Base-by-base conservation (phyloP, 345 rosid species). In the Salix arbutifolia region DNA sequence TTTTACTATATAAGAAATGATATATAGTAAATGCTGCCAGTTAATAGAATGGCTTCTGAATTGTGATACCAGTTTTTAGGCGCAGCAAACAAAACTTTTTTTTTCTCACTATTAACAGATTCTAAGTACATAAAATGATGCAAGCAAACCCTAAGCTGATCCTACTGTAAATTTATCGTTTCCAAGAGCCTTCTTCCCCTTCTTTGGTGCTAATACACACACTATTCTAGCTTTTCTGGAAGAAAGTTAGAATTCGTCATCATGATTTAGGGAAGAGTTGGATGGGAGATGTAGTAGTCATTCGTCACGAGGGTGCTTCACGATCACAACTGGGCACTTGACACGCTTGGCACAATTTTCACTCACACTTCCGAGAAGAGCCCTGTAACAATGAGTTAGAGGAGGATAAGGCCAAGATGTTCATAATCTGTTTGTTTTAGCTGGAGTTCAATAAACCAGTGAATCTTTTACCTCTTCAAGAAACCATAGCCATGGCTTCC, bases 401-500 rank as follows among this genome's bases (percentile, higher is more conserved):
- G 16, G 6, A 7, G n/a, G 6, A 7, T 37, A 16, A 67, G 31
- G 5, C 30, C 23, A 9, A 9, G 31, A 3, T 71, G 9, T 31
- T 16, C 23, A 56, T 40, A 52, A 44, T n/a, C 28, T 3, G 1
- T 58, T 23, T 4, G 28, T n/a, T 58, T 23, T 58, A 23, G 28
- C 4, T 23, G 12, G 14, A n/a, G 12, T 58, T n/a, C 11, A 10
- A 52, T 19, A 52, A 52, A 6, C 23, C 11, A 6, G 10, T 52
- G 58, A 52, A n/a, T 58, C 64, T 3, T 0, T 58, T 78, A 92
- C 98, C 91, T 95, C 85, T 89, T 92, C 80, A 95, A 81, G 91
- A 93, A 92, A 19, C 99, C 99, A 67, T 95, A 95, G 42, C 96
- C 99, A 70, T 95, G 99, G 82, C 94, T 89, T 69, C 99, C 99